Evolutionary conservation across 352 stramenopile species (phyloP).

Genomic region (Phytophthora aleatoria): DNA sequence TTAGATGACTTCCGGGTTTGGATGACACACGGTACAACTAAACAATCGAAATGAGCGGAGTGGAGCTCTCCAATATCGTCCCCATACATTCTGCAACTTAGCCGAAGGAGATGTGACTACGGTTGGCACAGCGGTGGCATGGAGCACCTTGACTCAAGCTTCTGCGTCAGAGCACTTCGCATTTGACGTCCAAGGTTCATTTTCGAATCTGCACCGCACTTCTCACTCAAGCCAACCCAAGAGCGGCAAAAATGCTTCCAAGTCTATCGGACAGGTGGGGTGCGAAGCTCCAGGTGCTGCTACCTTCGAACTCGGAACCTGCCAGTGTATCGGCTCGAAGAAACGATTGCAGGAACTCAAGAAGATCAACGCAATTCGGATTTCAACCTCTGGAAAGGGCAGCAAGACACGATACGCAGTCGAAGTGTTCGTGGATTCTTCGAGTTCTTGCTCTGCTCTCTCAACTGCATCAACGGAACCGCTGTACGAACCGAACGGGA

Average conservation of each 20-base stretch:
- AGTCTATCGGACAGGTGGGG: conserved; percentile 23
- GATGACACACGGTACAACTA: conserved; percentile 8
- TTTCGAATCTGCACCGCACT: conserved; percentile 11
- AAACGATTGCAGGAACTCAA: conserved; percentile 14
- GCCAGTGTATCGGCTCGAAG: conserved; percentile 1
- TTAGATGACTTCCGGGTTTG: not conserved
- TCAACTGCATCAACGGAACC: conserved; percentile 2
- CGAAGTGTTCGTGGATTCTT: conserved; percentile 8
- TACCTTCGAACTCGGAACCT: conserved; percentile 2
- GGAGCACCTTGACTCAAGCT: not conserved
- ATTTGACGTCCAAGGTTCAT: conserved; percentile 6
- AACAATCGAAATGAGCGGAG: conserved; percentile 3
- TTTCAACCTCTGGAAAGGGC: conserved; percentile 16
- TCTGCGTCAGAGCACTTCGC: not conserved
- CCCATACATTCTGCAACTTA: not conserved
- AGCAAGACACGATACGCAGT: conserved; percentile 15
- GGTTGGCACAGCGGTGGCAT: not conserved
- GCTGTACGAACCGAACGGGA: conserved; percentile 4
- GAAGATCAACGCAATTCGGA: conserved; percentile 19
- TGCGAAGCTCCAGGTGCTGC: conserved; percentile 18
- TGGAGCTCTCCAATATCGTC: not conserved
- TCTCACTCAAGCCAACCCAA: conserved; percentile 6
- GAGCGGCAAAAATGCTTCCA: conserved; percentile 14
- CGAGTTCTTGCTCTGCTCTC: not conserved
- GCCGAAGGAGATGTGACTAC: conserved; percentile 1